Conservation (phyloP, 2,329 filamentous ascomycete genomes). For the Colletotrichum theobromicola region DNA sequence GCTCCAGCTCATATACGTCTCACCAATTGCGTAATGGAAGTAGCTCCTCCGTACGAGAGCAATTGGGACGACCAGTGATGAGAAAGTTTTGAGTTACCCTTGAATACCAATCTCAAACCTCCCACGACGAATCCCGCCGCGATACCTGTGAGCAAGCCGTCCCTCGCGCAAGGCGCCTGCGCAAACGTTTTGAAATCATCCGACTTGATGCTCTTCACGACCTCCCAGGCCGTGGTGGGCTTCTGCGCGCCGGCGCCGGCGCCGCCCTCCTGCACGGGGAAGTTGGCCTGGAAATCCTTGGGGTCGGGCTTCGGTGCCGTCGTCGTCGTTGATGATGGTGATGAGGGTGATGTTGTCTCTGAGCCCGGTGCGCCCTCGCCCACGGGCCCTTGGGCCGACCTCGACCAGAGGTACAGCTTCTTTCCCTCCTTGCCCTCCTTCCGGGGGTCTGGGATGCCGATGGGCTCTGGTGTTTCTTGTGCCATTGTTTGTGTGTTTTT, state of each 20-base stretch:
- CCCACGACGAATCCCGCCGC: conserved; percentile 78
- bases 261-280: conserved; percentile 21
- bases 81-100: conserved; percentile 60
- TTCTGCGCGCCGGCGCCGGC: conserved; percentile 20
- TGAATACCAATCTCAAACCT: conserved; percentile 73
- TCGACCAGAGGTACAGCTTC: conserved; percentile 9
- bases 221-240: conserved; percentile 56
- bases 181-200: conserved; percentile 76
- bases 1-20: background rate
- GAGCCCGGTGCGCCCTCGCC: conserved; percentile 23
- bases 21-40: fast-evolving
- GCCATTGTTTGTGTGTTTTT: background rate
- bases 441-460: background rate
- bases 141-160: conserved; percentile 84
- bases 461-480: conserved; percentile 3
- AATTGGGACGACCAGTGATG: no score
- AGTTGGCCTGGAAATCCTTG: conserved; percentile 23
- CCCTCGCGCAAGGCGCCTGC: conserved; percentile 82
- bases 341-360: background rate
- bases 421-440: background rate
- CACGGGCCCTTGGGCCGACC: conserved; percentile 1
- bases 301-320: conserved; percentile 6
- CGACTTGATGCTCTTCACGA: conserved; percentile 68
- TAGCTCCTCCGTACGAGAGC: no score
- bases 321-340: background rate